Conservation (phyloP, 176 grass and related monocot genomes). For the Oryza glaberrima region DNA sequence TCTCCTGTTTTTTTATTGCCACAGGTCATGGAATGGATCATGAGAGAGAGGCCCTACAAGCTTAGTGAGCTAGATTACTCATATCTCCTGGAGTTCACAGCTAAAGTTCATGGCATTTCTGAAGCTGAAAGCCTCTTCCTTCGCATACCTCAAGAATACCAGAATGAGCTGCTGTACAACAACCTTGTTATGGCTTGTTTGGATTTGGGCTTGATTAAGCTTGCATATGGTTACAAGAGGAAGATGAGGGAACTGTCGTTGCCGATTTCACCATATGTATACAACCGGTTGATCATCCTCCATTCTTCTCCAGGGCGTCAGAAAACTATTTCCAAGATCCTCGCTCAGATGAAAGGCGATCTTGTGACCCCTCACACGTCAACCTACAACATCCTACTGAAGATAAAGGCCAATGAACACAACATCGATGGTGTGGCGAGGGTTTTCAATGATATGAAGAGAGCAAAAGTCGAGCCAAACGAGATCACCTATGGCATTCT, state of each 20-base stretch:
- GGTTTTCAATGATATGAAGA: constrained; percentile 84
- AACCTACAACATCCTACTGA: constrained; percentile 93
- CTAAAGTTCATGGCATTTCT: constrained; percentile 83
- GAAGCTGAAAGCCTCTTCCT: constrained; percentile 85
- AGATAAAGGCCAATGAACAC: constrained; percentile 87
- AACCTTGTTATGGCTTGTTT: constrained; percentile 85
- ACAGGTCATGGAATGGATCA: constrained; percentile 97
- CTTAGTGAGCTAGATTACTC: constrained; percentile 90
- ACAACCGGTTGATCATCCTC: constrained; percentile 88
- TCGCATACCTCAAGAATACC: constrained; percentile 61
- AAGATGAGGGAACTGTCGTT: constrained; percentile 82
- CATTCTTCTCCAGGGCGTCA: constrained; percentile 71
- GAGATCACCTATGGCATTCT: constrained; percentile 91
- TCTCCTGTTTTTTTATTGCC: constrained; percentile 8
- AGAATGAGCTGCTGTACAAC: constrained; percentile 91
- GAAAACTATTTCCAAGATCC: constrained; percentile 79
- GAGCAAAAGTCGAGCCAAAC: constrained; percentile 79
- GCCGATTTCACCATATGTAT: constrained; percentile 69
- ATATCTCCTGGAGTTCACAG: constrained; percentile 86
- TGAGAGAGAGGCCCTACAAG: constrained; percentile 95
- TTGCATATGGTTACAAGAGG: constrained; percentile 88
- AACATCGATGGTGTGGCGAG: constrained; percentile 80
- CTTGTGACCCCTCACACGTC: constrained; percentile 64
- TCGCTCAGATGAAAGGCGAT: constrained; percentile 85
- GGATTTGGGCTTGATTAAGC: constrained; percentile 74